These are phyloP conservation scores for Orbilia oligospora DNA, from an alignment of 2,329 filamentous ascomycete species.

Conservation along the genomic window DNA sequence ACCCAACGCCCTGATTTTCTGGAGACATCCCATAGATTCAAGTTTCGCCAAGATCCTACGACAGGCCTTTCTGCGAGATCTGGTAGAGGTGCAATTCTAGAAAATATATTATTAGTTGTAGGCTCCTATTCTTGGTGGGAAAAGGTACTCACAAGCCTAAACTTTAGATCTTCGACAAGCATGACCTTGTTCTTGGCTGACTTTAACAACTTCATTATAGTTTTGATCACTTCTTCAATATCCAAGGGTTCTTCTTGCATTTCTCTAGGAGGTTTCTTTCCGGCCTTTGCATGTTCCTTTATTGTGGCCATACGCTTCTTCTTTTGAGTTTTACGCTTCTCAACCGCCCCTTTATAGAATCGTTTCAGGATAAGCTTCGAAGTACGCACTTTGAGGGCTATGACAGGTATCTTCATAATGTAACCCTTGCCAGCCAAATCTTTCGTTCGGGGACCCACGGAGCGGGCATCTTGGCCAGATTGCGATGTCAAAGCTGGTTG, in stretches of 20 bases:
- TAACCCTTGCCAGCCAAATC: constrained; percentile 57
- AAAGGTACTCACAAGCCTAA: constrained; percentile 46
- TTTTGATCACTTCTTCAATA: constrained; percentile 54
- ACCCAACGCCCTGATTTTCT: constrained; percentile 51
- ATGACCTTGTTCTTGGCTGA: constrained; percentile 57
- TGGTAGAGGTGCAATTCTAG: constrained; percentile 57
- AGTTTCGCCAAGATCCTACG: constrained; percentile 48
- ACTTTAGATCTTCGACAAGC: constrained; percentile 58
- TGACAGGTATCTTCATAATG: constrained; percentile 58
- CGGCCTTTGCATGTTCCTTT: constrained; percentile 53
- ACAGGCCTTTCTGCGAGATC: constrained; percentile 54
- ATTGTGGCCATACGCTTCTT: constrained; percentile 53
- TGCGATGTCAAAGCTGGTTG: constrained; percentile 41
- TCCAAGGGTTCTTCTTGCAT: constrained; percentile 44
- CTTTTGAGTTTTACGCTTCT: constrained; percentile 54
- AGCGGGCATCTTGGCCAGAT: constrained; percentile 54
- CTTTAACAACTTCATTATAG: constrained; percentile 52
- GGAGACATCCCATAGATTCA: constrained; percentile 49
- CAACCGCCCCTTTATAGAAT: constrained; percentile 54
- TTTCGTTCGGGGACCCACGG: constrained; percentile 54
- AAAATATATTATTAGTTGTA: constrained; percentile 10
- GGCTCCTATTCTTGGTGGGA: not conserved
- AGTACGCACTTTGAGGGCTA: constrained; percentile 46
- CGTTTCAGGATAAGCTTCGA: constrained; percentile 55
- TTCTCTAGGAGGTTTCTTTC: constrained; percentile 46